These are phyloP conservation scores for Pichia phayaonensis DNA, from an alignment of 805 yeast species.

Conservation along the genomic window DNA sequence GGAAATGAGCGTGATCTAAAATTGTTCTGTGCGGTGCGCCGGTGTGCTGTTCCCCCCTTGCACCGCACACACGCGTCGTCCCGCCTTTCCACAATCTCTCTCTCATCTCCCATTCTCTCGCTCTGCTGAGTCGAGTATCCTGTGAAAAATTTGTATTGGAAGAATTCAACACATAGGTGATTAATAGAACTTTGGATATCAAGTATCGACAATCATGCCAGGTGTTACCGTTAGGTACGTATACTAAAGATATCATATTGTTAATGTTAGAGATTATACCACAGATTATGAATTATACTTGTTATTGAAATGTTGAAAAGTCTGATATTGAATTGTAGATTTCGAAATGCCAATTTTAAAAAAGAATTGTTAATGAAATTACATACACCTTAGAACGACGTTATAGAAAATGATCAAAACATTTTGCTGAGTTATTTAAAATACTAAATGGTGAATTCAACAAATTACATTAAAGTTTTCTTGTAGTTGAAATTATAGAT, in stretches of 20 bases:
- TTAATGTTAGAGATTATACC: background rate
- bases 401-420: too few relatives aligned
- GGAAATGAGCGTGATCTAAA: background rate
- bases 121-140: background rate
- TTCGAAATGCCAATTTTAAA: too few relatives aligned
- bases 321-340: too few relatives aligned
- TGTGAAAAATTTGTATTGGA: background rate
- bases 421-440: too few relatives aligned
- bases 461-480: too few relatives aligned
- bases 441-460: too few relatives aligned
- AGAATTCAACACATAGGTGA: background rate
- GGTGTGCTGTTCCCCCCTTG: background rate
- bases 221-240: conserved; percentile 98
- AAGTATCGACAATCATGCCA: conserved; percentile 51
- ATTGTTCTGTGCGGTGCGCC: background rate
- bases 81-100: background rate
- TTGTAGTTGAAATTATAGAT: too few relatives aligned
- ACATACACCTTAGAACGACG: too few relatives aligned
- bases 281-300: background rate
- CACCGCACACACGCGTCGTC: background rate
- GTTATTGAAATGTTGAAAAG: background rate
- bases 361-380: too few relatives aligned
- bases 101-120: background rate
- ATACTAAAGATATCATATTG: background rate
- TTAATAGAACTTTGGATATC: background rate